These are phyloP conservation scores for Xerocomellus amylosporus DNA, from an alignment of 768 basidiomycete species.

Conservation along the genomic window DNA sequence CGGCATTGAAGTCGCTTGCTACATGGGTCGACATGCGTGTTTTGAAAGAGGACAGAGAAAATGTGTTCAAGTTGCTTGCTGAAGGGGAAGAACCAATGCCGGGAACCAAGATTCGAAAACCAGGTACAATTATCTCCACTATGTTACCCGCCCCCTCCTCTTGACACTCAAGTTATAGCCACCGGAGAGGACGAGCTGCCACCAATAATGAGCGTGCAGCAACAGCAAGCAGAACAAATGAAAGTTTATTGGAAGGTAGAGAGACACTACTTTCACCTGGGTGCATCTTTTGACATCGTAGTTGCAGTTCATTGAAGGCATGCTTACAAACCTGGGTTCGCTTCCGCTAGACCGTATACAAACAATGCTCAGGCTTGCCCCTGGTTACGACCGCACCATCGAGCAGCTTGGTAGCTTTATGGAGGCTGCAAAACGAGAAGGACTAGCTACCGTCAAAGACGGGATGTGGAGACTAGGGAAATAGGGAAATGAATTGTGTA, in stretches of 20 bases:
- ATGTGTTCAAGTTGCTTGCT: constrained; percentile 65
- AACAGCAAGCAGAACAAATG: constrained; percentile 84
- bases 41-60: constrained; percentile 62
- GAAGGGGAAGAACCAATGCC: constrained; percentile 47
- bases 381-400: constrained; percentile 73
- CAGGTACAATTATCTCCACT: constrained; percentile 18
- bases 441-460: constrained; percentile 64
- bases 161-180: constrained; percentile 10
- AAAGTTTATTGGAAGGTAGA: constrained; percentile 82
- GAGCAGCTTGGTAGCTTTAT: constrained; percentile 80
- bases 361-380: constrained; percentile 80
- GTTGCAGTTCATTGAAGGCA: constrained; percentile 79
- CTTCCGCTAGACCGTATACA: constrained; percentile 84
- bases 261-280: background rate
- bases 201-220: constrained; percentile 55
- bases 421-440: constrained; percentile 78
- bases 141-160: background rate
- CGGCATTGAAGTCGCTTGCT: constrained; percentile 68
- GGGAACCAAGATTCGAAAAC: constrained; percentile 22
- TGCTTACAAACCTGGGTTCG: constrained; percentile 83
- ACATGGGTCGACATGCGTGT: constrained; percentile 87
- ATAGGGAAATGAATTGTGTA: constrained; percentile 1
- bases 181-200: constrained; percentile 46
- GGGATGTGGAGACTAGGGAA: constrained; percentile 63
- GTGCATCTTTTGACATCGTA: constrained; percentile 1